These are phyloP conservation scores for Panaeolus cyanescens DNA, from an alignment of 768 basidiomycete species.

Conservation along the genomic window DNA sequence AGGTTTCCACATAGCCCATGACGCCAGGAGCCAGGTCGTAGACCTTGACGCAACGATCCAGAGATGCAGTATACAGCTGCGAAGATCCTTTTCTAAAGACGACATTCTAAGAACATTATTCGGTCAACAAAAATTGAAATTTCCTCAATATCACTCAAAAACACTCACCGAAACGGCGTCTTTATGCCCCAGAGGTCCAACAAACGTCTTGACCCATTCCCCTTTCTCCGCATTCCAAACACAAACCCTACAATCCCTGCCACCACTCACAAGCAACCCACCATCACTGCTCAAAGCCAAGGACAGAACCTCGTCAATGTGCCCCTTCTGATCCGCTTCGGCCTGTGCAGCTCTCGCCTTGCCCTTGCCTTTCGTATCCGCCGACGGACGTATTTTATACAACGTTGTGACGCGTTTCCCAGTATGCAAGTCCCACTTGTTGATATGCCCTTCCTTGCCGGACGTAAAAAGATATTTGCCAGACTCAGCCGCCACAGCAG, in stretches of 20 bases:
- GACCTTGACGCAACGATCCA: conserved; percentile 88
- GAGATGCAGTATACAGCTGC: conserved; percentile 75
- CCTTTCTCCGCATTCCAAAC: conserved; percentile 83
- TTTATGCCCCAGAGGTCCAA: conserved; percentile 73
- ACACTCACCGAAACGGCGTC: conserved; percentile 38
- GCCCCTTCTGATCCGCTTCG: conserved; percentile 59
- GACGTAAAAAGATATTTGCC: conserved; percentile 80
- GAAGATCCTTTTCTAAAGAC: conserved; percentile 78
- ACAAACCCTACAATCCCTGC: conserved; percentile 78
- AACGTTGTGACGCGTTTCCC: conserved; percentile 62
- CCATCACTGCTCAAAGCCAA: conserved; percentile 88
- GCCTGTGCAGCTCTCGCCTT: conserved; percentile 45
- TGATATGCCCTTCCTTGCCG: conserved; percentile 89
- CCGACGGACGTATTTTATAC: conserved; percentile 51
- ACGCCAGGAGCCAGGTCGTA: conserved; percentile 73
- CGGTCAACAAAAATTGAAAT: conserved; percentile 3
- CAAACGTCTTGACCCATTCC: conserved; percentile 79
- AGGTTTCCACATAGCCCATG: conserved; percentile 92
- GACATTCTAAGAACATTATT: conserved; percentile 45
- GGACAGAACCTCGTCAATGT: conserved; percentile 83
- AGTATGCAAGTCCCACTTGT: conserved; percentile 77
- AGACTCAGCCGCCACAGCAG: conserved; percentile 75
- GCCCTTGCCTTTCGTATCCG: conserved; percentile 58
- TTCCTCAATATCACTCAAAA: background rate
- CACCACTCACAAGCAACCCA: conserved; percentile 82